Conservation (phyloP, 768 basidiomycete species). For the Hortiboletus campestris region DNA sequence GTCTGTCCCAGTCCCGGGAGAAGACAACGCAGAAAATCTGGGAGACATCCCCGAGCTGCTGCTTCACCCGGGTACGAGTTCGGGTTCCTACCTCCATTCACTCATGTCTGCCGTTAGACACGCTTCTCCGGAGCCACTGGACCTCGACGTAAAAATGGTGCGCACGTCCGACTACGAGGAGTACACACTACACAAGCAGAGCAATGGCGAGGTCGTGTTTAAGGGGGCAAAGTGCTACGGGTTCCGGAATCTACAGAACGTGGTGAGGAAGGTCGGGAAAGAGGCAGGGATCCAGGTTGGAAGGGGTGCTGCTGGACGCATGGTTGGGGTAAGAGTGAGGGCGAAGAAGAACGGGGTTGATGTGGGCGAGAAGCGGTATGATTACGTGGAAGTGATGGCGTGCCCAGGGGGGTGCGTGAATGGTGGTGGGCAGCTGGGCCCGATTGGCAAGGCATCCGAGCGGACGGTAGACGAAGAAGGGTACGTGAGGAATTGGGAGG, state of each 20-base stretch:
- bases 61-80: constrained; percentile 78
- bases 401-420: constrained; percentile 98
- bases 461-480: constrained; percentile 60
- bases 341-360: constrained; percentile 35
- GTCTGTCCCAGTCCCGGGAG: constrained; percentile 51
- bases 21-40: constrained; percentile 31
- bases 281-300: constrained; percentile 74
- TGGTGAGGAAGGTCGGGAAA: constrained; percentile 89
- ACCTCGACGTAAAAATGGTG: constrained; percentile 53
- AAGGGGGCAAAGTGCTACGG: constrained; percentile 96
- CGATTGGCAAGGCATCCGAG: constrained; percentile 17
- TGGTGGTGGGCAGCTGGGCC: constrained; percentile 80
- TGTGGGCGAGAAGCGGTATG: constrained; percentile 54
- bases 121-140: constrained; percentile 44
- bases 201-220: constrained; percentile 67
- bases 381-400: constrained; percentile 98
- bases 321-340: constrained; percentile 27
- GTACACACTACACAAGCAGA: constrained; percentile 48
- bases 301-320: constrained; percentile 61
- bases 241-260: constrained; percentile 94
- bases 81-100: constrained; percentile 88
- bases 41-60: constrained; percentile 67
- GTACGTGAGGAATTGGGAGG: constrained; percentile 60
- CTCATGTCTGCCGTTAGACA: constrained; percentile 58
- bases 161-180: constrained; percentile 81